phyloP scores from a whole-genome alignment of 2,329 filamentous ascomycete species.

The Fonsecaea pedrosoi region DNA sequence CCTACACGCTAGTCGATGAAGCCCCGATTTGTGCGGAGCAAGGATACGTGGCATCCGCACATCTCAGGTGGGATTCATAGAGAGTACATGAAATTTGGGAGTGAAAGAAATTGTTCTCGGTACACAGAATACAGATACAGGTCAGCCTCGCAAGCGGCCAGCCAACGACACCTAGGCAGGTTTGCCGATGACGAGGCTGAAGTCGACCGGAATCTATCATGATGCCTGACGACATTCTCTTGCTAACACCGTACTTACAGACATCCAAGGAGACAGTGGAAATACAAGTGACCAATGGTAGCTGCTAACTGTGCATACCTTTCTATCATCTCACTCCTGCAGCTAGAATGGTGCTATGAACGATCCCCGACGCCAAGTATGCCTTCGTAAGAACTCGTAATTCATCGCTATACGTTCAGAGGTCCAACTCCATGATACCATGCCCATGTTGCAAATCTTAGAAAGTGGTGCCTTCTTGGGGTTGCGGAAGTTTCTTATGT shows the following conservation, averaged over 20 bases:
- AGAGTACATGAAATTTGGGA: slow-evolving; percentile 1
- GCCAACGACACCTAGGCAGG: slow-evolving; percentile 1
- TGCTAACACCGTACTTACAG: neutral
- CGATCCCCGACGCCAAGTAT: slow-evolving; percentile 27
- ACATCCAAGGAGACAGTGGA: neutral
- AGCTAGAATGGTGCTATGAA: slow-evolving; percentile 31
- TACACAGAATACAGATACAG: neutral
- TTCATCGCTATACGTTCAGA: slow-evolving; percentile 25
- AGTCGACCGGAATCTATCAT: neutral
- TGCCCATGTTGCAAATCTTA: slow-evolving; percentile 27
- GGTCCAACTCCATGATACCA: slow-evolving; percentile 30
- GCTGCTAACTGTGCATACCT: neutral
- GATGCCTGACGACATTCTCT: neutral
- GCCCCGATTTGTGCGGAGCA: slow-evolving; percentile 46
- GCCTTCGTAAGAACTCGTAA: slow-evolving; percentile 28
- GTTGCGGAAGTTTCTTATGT: slow-evolving; percentile 95
- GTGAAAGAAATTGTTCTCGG: neutral
- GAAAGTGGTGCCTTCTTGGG: slow-evolving; percentile 78
- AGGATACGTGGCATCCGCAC: slow-evolving; percentile 49
- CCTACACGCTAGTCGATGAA: slow-evolving; percentile 56
- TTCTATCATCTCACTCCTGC: slow-evolving; percentile 4
- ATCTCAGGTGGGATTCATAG: slow-evolving; percentile 19
- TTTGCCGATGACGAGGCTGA: slow-evolving; percentile 2
- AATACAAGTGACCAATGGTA: neutral
- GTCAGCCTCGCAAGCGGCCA: slow-evolving; percentile 3